These are phyloP conservation scores for Aspergillus ellipticus DNA, from an alignment of 495 filamentous ascomycete species.

Conservation along the genomic window DNA sequence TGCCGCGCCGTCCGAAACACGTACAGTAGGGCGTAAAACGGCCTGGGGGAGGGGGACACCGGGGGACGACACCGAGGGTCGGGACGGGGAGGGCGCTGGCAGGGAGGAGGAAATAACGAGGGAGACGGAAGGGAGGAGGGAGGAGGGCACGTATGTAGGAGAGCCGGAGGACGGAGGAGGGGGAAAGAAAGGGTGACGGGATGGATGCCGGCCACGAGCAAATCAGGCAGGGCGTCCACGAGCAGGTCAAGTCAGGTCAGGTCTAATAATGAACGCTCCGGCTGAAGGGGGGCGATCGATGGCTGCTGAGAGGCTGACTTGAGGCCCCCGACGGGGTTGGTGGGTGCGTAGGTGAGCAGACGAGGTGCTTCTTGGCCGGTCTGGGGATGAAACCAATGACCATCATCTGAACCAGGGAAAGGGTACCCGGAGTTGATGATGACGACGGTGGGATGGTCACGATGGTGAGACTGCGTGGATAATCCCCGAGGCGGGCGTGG, in stretches of 20 bases:
- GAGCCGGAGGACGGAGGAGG: conserved; percentile 15
- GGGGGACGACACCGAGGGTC: too few relatives aligned
- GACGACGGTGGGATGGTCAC: background rate
- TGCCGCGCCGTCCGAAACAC: conserved; percentile 19
- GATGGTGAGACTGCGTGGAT: background rate
- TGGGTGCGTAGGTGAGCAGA: background rate
- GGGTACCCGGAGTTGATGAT: background rate
- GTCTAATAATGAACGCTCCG: too few relatives aligned
- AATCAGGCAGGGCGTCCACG: conserved; percentile 2
- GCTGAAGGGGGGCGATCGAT: too few relatives aligned
- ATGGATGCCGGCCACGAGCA: conserved; percentile 5
- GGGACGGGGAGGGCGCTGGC: background rate
- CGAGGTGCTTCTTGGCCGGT: conserved; percentile 1
- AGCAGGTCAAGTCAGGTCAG: conserved; percentile 4
- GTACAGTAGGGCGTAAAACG: conserved; percentile 6
- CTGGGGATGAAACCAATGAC: conserved; percentile 4
- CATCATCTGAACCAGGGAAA: conserved; percentile 1
- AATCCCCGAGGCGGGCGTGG: background rate
- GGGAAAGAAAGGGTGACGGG: conserved; percentile 13
- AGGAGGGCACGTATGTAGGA: conserved; percentile 3
- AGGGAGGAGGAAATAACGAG: conserved; percentile 7
- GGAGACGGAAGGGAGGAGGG: conserved; percentile 5
- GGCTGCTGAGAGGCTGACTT: conserved; percentile 1
- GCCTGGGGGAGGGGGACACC: background rate
- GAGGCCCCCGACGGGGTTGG: background rate